Evolutionary conservation across 2,329 filamentous ascomycete genomes (phyloP).

Genomic region (Claviceps sp.): DNA sequence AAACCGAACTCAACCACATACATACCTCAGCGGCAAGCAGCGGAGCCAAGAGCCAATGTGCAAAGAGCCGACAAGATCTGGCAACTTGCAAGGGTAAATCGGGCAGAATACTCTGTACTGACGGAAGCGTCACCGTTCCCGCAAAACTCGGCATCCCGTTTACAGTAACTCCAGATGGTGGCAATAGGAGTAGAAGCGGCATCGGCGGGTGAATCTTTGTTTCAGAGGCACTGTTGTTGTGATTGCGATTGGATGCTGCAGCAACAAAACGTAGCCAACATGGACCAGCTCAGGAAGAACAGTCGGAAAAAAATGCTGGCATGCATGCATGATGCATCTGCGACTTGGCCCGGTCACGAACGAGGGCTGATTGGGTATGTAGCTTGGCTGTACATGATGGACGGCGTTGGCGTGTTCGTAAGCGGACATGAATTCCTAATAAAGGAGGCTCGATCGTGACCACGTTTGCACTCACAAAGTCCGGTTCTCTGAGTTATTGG

Average conservation of each 20-base stretch:
- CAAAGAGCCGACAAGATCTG: too few species aligned
- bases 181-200: neutral
- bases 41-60: too few species aligned
- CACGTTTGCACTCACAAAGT: neutral
- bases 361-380: neutral
- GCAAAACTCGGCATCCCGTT: constrained; percentile 9
- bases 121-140: neutral
- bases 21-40: too few species aligned
- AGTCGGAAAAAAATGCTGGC: neutral
- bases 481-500: neutral
- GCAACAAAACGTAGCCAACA: neutral
- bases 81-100: too few species aligned
- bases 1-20: neutral
- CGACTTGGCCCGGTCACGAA: neutral
- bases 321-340: neutral
- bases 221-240: neutral
- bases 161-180: constrained; percentile 9
- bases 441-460: constrained; percentile 6
- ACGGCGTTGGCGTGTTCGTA: constrained; percentile 2
- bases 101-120: neutral
- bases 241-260: constrained; percentile 1
- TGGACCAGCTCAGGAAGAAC: neutral
- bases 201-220: neutral
- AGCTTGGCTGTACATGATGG: neutral
- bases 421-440: constrained; percentile 11